Evolutionary conservation across 179 eudicot species (phyloP).

Genomic region (Pouteria campechiana): DNA sequence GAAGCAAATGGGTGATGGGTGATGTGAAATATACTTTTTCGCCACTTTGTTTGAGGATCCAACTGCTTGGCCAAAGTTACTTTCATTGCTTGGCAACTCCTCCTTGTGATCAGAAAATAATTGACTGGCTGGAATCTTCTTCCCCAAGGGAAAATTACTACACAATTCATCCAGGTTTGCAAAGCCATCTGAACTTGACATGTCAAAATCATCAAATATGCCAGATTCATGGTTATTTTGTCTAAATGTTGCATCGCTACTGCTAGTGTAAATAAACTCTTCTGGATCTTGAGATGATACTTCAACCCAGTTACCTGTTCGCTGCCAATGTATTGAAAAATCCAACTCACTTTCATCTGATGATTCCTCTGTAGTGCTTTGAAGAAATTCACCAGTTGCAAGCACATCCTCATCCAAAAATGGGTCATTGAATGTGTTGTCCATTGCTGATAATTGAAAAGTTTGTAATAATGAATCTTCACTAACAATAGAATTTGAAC

Average conservation of each 20-base stretch:
- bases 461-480: background rate
- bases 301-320: background rate
- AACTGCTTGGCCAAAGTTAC: background rate
- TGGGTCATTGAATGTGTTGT: background rate
- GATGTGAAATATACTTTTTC: conserved; percentile 41
- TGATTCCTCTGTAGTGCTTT: conserved; percentile 13
- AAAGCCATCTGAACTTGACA: background rate
- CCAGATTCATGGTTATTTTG: background rate
- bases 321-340: conserved; percentile 11
- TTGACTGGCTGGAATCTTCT: too few relatives aligned
- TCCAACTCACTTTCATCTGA: conserved; percentile 39
- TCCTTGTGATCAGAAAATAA: conserved; percentile 8
- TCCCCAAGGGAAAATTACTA: conserved; percentile 7
- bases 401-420: conserved; percentile 9
- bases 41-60: conserved; percentile 4
- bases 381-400: background rate
- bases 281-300: too few relatives aligned
- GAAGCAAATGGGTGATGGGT: conserved; percentile 84
- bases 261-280: too few relatives aligned
- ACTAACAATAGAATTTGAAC: conserved; percentile 1
- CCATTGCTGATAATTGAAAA: too few relatives aligned
- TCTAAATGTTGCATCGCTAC: too few relatives aligned
- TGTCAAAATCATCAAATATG: background rate
- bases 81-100: conserved; percentile 2
- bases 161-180: background rate